These are phyloP conservation scores for Maudiozyma bulderi DNA, from an alignment of 805 yeast genomes.

Conservation along the genomic window DNA sequence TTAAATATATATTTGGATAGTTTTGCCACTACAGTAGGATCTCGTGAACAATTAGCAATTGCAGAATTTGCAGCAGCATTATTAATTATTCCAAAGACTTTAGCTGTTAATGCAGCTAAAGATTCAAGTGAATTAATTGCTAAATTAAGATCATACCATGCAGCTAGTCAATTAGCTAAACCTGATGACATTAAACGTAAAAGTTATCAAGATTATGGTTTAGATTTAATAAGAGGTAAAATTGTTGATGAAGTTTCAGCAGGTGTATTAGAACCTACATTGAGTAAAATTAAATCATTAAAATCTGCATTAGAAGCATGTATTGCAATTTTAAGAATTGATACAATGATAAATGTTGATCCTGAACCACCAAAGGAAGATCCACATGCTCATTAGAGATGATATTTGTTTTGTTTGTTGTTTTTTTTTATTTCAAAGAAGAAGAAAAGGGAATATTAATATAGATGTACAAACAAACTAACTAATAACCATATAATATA, in stretches of 20 bases:
- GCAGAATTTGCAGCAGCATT: constrained; percentile 93
- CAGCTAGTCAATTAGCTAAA: constrained; percentile 82
- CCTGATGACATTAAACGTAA: constrained; percentile 77
- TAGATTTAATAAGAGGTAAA: constrained; percentile 85
- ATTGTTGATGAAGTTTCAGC: constrained; percentile 72
- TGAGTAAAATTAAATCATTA: constrained; percentile 84
- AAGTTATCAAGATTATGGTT: constrained; percentile 82
- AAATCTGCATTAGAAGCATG: constrained; percentile 97
- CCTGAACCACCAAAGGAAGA: constrained; percentile 92
- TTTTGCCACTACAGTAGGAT: constrained; percentile 95
- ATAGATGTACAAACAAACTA: neutral
- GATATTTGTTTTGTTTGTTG: too few relatives aligned
- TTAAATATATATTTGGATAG: constrained; percentile 89
- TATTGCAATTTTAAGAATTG: constrained; percentile 92
- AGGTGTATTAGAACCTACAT: constrained; percentile 94
- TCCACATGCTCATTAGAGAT: constrained; percentile 66
- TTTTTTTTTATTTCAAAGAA: neutral
- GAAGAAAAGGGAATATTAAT: neutral
- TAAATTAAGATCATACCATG: constrained; percentile 90
- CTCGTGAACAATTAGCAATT: constrained; percentile 95
- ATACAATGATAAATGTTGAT: constrained; percentile 94
- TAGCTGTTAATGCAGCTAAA: constrained; percentile 95
- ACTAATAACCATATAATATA: too few relatives aligned
- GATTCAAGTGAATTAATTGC: constrained; percentile 93
- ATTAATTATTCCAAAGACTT: constrained; percentile 87